Base-by-base conservation (phyloP, 2,329 filamentous ascomycete species). In the Alternaria viburni region DNA sequence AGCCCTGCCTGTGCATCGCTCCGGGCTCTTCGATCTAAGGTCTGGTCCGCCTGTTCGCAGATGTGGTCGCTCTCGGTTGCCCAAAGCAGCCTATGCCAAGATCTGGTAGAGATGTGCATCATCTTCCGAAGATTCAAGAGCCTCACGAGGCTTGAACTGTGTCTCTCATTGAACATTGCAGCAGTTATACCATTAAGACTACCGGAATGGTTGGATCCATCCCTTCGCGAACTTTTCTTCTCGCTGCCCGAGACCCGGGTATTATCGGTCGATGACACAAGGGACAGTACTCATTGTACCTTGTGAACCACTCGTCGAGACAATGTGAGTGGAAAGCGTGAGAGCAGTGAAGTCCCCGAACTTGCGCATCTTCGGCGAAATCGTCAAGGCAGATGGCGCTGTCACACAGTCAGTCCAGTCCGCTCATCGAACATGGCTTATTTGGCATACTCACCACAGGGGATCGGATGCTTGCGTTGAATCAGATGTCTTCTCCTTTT, bases 361-460 rank as follows among this genome's bases (percentile, higher is more conserved):
- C 71, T 25, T 77, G 74, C 26, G 77, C 71, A 17, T 72, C 69
- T 17, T 77, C 69, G 19, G 69, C 67, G 56, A 81, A 77, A 10
- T 72, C 69, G 6, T 80, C 78, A 7, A 81, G 71, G 57, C 79
- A 81, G 44, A 81, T 80, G 3, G 77, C 74, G 56, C 79, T 81
- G 54, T 15, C 9, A 2, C 8, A 6, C 1, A 21, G 43, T 75
- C 36, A 74, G 54, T 44, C 49, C 6, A 30, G 10, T 8, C 10
- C 30, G 6, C 49, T 17, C 28, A 9, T 36, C 17, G 12, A 11
- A 43, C 11, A 17, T 21, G 11, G 6, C 21, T 36, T 15, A 7
- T 45, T 6, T 6, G 12, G 6, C 36, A 51, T 17, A 64, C 67
- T 36, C 28, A 74, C 76, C 77, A 79, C 3, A 79, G n/a, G 0